phyloP scores from a whole-genome alignment of 805 yeast species.

The Metschnikowia gelsemii region DNA sequence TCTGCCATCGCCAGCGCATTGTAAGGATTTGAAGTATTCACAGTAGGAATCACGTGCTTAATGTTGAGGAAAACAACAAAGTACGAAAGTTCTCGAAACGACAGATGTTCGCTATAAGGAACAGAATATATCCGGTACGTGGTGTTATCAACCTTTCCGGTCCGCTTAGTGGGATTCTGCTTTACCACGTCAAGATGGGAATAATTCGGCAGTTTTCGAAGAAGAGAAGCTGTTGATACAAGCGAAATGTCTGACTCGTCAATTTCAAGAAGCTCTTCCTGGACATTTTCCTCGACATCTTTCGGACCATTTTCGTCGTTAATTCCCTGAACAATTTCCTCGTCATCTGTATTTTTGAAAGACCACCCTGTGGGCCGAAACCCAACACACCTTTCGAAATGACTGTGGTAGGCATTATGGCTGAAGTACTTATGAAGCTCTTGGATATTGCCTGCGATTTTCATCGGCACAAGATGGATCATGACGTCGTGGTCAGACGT shows the following conservation, averaged over 20 bases:
- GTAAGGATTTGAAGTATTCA: conserved; percentile 41
- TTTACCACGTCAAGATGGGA: conserved; percentile 30
- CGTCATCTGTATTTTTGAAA: conserved; percentile 30
- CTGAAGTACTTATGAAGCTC: conserved; percentile 51
- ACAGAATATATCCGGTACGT: conserved; percentile 53
- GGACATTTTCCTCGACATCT: neutral
- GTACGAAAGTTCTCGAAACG: conserved; percentile 72
- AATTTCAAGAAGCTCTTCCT: conserved; percentile 9
- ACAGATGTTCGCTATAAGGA: conserved; percentile 94
- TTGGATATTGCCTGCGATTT: conserved; percentile 47
- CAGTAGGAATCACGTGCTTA: conserved; percentile 73
- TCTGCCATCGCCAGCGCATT: conserved; percentile 30
- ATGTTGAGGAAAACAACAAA: conserved; percentile 57
- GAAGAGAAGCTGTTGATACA: conserved; percentile 14
- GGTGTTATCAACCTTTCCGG: conserved; percentile 24
- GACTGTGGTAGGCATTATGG: conserved; percentile 40
- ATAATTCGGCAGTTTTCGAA: conserved; percentile 24
- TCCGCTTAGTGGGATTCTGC: conserved; percentile 24
- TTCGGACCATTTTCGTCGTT: conserved; percentile 10
- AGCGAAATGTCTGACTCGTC: conserved; percentile 8
- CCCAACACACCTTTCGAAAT: conserved; percentile 65
- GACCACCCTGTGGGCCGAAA: conserved; percentile 93
- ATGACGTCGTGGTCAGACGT: conserved; percentile 46
- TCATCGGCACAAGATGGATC: conserved; percentile 73
- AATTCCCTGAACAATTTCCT: conserved; percentile 3